phyloP scores from a whole-genome alignment of 306 rosid genomes.

The Malus orientalis region DNA sequence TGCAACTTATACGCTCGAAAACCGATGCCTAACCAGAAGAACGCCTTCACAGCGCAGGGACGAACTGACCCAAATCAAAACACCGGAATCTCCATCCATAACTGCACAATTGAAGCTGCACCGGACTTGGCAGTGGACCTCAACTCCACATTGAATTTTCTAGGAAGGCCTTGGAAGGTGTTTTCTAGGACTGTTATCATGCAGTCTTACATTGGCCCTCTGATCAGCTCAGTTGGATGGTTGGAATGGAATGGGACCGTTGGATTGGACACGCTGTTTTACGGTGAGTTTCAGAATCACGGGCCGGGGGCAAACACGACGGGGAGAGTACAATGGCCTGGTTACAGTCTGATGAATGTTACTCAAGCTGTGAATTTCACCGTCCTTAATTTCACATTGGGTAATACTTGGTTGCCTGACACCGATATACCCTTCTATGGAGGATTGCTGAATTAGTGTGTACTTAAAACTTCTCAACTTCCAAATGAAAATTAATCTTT shows the following conservation, averaged over 20 bases:
- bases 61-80: conserved; percentile 59
- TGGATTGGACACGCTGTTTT: conserved; percentile 56
- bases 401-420: conserved; percentile 63
- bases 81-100: conserved; percentile 69
- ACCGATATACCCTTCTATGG: conserved; percentile 53
- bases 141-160: conserved; percentile 19
- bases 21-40: conserved; percentile 40
- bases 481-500: not conserved
- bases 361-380: conserved; percentile 66
- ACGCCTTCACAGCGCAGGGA: conserved; percentile 64
- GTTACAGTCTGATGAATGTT: conserved; percentile 46
- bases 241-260: conserved; percentile 63
- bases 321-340: conserved; percentile 59
- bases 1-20: conserved; percentile 54
- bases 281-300: conserved; percentile 57
- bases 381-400: conserved; percentile 50
- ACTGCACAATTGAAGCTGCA: conserved; percentile 57
- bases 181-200: conserved; percentile 66
- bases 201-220: conserved; percentile 61
- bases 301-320: conserved; percentile 64
- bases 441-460: conserved; percentile 29
- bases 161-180: conserved; percentile 68
- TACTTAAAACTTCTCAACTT: not conserved
- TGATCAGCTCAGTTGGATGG: conserved; percentile 60
- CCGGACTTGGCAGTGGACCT: conserved; percentile 37